These are phyloP conservation scores for Serendipita sp. DNA, from an alignment of 1,284 basidiomycete species.

Conservation along the genomic window DNA sequence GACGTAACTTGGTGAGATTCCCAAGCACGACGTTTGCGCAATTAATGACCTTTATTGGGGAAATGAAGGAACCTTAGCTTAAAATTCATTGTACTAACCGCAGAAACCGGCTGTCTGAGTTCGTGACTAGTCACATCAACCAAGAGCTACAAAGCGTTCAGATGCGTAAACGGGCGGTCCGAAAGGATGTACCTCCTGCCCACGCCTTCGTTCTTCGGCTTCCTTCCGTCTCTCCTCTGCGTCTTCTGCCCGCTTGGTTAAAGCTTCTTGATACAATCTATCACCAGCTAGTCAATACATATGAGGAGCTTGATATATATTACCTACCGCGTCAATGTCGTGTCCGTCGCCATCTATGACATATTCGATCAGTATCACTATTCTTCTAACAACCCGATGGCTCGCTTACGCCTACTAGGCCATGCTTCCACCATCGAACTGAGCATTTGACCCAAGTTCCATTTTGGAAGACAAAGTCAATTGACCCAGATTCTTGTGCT, in stretches of 20 bases:
- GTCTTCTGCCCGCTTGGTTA: conserved; percentile 2
- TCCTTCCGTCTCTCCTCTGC: conserved; percentile 1
- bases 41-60: not conserved
- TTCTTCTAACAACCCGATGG: not conserved
- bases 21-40: not conserved
- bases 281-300: not conserved
- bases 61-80: not conserved
- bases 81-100: not conserved
- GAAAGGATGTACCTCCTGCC: not conserved
- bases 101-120: not conserved
- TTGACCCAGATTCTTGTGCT: not conserved
- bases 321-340: not conserved
- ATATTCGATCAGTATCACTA: not conserved
- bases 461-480: conserved; percentile 4
- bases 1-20: not conserved
- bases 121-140: conserved; percentile 6
- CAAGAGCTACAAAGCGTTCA: not conserved
- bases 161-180: not conserved
- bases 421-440: conserved; percentile 1
- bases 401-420: not conserved
- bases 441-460: not conserved
- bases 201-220: conserved; percentile 3
- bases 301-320: not conserved
- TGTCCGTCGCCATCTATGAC: not conserved
- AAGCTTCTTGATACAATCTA: not conserved